Conservation (phyloP, 75 land plant genomes). For the Pseudotsuga menziesii region DNA sequence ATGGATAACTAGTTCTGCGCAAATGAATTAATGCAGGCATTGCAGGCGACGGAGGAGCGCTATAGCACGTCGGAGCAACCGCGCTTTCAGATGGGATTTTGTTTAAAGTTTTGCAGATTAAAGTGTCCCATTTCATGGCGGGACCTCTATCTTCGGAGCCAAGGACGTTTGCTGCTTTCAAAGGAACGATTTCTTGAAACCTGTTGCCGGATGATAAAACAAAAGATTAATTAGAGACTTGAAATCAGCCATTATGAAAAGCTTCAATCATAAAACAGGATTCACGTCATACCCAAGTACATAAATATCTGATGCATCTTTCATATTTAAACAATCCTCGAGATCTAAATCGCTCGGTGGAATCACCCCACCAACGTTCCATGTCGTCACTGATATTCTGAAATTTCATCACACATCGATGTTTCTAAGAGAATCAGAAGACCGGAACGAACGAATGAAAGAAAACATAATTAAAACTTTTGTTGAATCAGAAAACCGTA, state of each 20-base stretch:
- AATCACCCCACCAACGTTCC: conserved; percentile 69
- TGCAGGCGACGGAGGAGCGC: neutral
- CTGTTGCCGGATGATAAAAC: conserved; percentile 18
- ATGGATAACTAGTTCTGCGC: too few relatives aligned
- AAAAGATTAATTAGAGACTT: too few relatives aligned
- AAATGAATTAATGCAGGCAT: too few relatives aligned
- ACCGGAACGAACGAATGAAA: too few relatives aligned
- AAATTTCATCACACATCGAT: neutral
- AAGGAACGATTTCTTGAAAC: conserved; percentile 86
- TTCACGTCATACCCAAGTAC: conserved; percentile 52
- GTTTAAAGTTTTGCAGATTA: conserved; percentile 56
- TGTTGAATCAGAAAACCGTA: too few relatives aligned
- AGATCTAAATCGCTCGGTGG: conserved; percentile 44
- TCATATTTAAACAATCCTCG: conserved; percentile 43
- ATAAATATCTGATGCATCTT: conserved; percentile 47
- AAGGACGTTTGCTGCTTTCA: conserved; percentile 72
- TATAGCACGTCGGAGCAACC: neutral
- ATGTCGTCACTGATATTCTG: conserved; percentile 62
- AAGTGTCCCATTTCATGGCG: conserved; percentile 58
- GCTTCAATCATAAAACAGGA: too few relatives aligned
- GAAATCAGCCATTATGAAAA: too few relatives aligned
- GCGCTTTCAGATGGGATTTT: neutral
- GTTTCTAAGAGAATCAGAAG: too few relatives aligned
- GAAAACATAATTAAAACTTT: too few relatives aligned
- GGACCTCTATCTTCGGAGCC: conserved; percentile 71